phyloP scores from a whole-genome alignment of 2,329 filamentous ascomycete species.

The Exophiala sp. region DNA sequence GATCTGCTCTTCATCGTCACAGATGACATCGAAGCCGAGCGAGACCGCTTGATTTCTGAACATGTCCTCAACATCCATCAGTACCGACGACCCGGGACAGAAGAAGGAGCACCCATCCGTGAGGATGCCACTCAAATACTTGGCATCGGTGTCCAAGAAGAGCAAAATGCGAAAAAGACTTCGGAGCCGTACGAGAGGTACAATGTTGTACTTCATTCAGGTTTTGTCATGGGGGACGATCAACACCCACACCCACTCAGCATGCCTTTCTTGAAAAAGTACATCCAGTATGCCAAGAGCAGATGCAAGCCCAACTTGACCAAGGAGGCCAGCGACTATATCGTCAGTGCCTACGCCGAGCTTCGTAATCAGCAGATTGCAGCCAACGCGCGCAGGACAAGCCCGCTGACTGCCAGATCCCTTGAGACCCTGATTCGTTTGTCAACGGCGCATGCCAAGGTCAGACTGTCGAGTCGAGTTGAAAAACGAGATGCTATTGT shows the following conservation, averaged over 20 bases:
- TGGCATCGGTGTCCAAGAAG: conserved; percentile 78
- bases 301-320: conserved; percentile 86
- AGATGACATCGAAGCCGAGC: conserved; percentile 92
- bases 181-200: conserved; percentile 94
- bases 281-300: conserved; percentile 95
- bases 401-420: conserved; percentile 93
- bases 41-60: conserved; percentile 88
- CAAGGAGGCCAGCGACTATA: conserved; percentile 86
- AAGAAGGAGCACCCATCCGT: conserved; percentile 90
- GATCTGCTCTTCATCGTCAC: conserved; percentile 97
- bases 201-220: conserved; percentile 91
- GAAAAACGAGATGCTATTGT: conserved; percentile 85
- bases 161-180: conserved; percentile 66
- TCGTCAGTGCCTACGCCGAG: conserved; percentile 85
- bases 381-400: conserved; percentile 87
- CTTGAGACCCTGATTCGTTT: conserved; percentile 97
- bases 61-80: conserved; percentile 97
- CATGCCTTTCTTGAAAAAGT: conserved; percentile 99
- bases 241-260: conserved; percentile 71
- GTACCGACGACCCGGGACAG: conserved; percentile 85
- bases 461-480: conserved; percentile 79
- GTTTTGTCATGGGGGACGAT: conserved; percentile 71
- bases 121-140: conserved; percentile 81
- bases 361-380: conserved; percentile 94
- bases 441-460: conserved; percentile 91